Conservation (phyloP, 306 rosid species). For the Fragaria ananassa region DNA sequence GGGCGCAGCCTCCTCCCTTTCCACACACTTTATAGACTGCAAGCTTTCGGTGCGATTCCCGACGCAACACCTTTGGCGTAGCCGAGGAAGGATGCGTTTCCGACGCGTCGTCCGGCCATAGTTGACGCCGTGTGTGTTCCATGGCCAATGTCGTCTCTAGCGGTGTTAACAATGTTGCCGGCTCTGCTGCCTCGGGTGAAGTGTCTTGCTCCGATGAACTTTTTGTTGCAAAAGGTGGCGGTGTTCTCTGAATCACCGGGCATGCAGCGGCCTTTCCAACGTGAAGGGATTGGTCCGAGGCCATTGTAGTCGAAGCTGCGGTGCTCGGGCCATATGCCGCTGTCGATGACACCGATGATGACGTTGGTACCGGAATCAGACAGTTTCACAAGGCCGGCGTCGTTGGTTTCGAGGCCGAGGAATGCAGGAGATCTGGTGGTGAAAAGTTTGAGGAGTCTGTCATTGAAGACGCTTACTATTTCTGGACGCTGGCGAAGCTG, state of each 20-base stretch:
- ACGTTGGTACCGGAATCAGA: neutral
- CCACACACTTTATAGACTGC: neutral
- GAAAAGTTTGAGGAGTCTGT: neutral
- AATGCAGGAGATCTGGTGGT: neutral
- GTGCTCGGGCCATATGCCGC: neutral
- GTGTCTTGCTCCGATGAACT: neutral
- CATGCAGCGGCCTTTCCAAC: neutral
- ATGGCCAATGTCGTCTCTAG: neutral
- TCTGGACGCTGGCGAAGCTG: neutral
- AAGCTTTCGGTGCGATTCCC: neutral
- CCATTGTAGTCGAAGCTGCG: neutral
- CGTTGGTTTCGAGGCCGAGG: neutral
- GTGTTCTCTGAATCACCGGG: neutral
- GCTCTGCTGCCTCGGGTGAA: neutral
- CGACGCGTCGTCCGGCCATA: neutral
- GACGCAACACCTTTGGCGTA: neutral
- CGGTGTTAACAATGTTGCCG: neutral
- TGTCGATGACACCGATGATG: neutral
- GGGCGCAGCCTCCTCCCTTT: neutral
- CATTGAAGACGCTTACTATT: neutral
- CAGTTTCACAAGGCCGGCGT: neutral
- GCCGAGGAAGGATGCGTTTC: neutral
- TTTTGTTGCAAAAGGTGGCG: neutral
- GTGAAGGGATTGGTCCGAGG: neutral
- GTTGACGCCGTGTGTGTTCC: neutral